phyloP scores from a whole-genome alignment of 257 asterid species.

The Lycium barbarum region DNA sequence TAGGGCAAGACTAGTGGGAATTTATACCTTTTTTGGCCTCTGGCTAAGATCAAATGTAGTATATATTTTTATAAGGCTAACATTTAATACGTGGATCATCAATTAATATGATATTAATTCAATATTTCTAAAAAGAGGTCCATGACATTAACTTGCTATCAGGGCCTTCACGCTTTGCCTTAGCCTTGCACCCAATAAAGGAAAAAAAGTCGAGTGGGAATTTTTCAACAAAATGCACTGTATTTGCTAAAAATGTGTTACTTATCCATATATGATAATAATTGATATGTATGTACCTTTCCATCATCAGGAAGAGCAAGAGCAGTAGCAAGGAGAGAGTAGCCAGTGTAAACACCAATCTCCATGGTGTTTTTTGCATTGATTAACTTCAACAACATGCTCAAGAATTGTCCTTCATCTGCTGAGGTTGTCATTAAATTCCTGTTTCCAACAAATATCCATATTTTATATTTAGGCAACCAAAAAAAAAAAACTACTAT shows the following conservation, averaged over 20 bases:
- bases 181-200: too few species aligned
- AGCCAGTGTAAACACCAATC: slow-evolving; percentile 93
- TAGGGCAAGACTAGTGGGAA: background rate
- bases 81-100: background rate
- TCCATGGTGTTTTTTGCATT: slow-evolving; percentile 94
- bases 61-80: background rate
- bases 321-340: slow-evolving; percentile 85
- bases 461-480: background rate
- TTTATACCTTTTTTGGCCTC: background rate
- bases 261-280: background rate
- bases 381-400: slow-evolving; percentile 81
- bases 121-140: too few species aligned
- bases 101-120: too few species aligned
- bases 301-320: slow-evolving; percentile 87
- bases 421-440: slow-evolving; percentile 89
- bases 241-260: background rate
- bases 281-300: slow-evolving; percentile 50
- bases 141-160: too few species aligned
- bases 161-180: too few species aligned
- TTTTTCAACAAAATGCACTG: too few species aligned
- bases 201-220: too few species aligned
- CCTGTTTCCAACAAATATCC: slow-evolving; percentile 44
- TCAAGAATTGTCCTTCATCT: slow-evolving; percentile 87
- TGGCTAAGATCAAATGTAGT: background rate
- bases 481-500: background rate